Conservation (phyloP, 1,284 basidiomycete genomes). For the Thelephora terrestris region DNA sequence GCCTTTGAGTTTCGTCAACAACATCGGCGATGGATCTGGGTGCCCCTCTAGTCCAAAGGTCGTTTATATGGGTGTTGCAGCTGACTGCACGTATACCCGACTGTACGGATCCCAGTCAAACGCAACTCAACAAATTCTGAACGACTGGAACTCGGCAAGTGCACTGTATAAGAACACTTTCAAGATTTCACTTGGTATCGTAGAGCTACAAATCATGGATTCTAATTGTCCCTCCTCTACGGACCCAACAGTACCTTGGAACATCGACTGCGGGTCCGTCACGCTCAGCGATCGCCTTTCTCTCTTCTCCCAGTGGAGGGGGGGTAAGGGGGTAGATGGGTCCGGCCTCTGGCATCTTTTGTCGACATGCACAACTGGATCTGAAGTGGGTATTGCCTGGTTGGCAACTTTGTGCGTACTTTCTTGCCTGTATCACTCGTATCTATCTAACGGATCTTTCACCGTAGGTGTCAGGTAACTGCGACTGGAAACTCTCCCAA, state of each 20-base stretch:
- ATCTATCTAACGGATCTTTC: background rate
- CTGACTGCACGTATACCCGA: slow-evolving; percentile 74
- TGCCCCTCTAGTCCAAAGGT: slow-evolving; percentile 71
- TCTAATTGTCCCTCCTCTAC: slow-evolving; percentile 45
- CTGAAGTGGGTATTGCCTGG: slow-evolving; percentile 89
- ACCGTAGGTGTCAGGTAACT: slow-evolving; percentile 42
- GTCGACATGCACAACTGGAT: slow-evolving; percentile 77
- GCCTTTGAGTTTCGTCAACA: slow-evolving; percentile 48
- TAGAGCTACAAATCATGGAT: slow-evolving; percentile 67
- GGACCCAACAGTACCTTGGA: slow-evolving; percentile 43
- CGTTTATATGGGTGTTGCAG: slow-evolving; percentile 81
- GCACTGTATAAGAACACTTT: slow-evolving; percentile 75
- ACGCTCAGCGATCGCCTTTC: slow-evolving; percentile 66
- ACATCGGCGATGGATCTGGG: slow-evolving; percentile 59
- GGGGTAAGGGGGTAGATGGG: slow-evolving; percentile 57
- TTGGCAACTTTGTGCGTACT: slow-evolving; percentile 56
- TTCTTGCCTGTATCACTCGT: background rate
- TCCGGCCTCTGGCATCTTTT: slow-evolving; percentile 87
- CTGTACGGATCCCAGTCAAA: slow-evolving; percentile 52
- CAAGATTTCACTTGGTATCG: slow-evolving; percentile 79
- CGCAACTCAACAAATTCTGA: slow-evolving; percentile 69
- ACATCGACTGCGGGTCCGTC: slow-evolving; percentile 42
- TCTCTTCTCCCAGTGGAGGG: slow-evolving; percentile 79
- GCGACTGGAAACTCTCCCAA: slow-evolving; percentile 37
- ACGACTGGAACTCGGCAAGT: slow-evolving; percentile 70